These are phyloP conservation scores for Schizosaccharomyces lindneri DNA, from an alignment of 805 yeast species.

Conservation along the genomic window DNA sequence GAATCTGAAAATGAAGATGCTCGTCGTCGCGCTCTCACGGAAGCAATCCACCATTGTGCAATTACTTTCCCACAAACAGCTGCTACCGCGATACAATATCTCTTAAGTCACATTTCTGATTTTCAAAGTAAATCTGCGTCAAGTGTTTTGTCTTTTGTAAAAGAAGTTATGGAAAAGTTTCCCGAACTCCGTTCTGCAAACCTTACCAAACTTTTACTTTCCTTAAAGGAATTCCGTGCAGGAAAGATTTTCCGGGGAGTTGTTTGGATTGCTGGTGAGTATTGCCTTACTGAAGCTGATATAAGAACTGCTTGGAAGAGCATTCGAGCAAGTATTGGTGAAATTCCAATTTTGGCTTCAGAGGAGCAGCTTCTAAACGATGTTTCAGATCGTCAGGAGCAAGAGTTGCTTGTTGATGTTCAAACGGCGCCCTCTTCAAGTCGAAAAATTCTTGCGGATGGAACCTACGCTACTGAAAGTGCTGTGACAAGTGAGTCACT, in stretches of 20 bases:
- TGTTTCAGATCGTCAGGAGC: constrained; percentile 16
- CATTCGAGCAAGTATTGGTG: constrained; percentile 63
- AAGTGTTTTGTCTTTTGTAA: constrained; percentile 74
- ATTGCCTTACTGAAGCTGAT: constrained; percentile 41
- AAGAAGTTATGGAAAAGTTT: constrained; percentile 80
- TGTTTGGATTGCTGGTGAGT: constrained; percentile 91
- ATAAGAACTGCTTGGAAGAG: constrained; percentile 71
- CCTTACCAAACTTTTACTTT: constrained; percentile 31
- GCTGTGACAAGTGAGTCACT: constrained; percentile 29
- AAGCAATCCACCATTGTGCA: constrained; percentile 74
- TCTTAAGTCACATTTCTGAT: constrained; percentile 67
- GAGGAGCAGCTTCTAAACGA: constrained; percentile 25
- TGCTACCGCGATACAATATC: constrained; percentile 62
- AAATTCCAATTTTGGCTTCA: constrained; percentile 63
- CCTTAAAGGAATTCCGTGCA: constrained; percentile 46
- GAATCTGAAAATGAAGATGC: constrained; percentile 49
- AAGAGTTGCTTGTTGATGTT: constrained; percentile 11
- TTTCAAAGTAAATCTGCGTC: constrained; percentile 64
- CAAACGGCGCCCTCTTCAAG: constrained; percentile 19
- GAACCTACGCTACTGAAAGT: constrained; percentile 90
- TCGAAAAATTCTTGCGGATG: constrained; percentile 89
- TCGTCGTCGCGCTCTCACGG: constrained; percentile 68
- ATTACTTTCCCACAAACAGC: constrained; percentile 77
- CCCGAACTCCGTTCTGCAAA: constrained; percentile 51
- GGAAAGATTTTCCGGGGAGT: constrained; percentile 87